A percentile compares a stretch with the other conserved stretches of the same genome.
These are phyloP conservation scores for Alternaria atra DNA, from an alignment of 2,329 filamentous ascomycete genomes.

Conservation along the genomic window DNA sequence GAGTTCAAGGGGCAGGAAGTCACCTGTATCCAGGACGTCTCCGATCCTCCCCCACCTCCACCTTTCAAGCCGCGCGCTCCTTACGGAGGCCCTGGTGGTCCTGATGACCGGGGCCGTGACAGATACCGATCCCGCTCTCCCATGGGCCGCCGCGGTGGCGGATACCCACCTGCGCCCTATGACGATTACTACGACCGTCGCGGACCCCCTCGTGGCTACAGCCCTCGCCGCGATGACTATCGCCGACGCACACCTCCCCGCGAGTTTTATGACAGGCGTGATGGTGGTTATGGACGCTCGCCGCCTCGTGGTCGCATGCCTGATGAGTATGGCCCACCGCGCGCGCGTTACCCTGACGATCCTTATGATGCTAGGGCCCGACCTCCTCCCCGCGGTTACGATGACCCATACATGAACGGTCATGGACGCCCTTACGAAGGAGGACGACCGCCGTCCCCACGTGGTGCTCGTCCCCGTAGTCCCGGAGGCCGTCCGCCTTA, in stretches of 20 bases:
- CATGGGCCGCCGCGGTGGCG: constrained; percentile 67
- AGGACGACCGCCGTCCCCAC: constrained; percentile 56
- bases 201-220: constrained; percentile 82
- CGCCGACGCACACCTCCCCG: constrained; percentile 81
- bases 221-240: constrained; percentile 85
- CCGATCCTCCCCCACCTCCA: constrained; percentile 48
- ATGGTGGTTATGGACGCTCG: constrained; percentile 65
- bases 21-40: constrained; percentile 86
- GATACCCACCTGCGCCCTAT: constrained; percentile 66
- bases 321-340: constrained; percentile 76
- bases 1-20: constrained; percentile 93
- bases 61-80: constrained; percentile 48
- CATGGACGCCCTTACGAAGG: constrained; percentile 64
- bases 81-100: constrained; percentile 44
- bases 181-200: constrained; percentile 82
- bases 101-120: constrained; percentile 75
- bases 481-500: constrained; percentile 70
- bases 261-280: constrained; percentile 84
- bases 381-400: constrained; percentile 64
- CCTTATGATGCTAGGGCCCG: constrained; percentile 69
- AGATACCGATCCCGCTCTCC: constrained; percentile 81
- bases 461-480: constrained; percentile 52
- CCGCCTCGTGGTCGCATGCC: constrained; percentile 75
- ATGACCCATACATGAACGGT: constrained; percentile 68
- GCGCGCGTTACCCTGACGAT: constrained; percentile 74